These are phyloP conservation scores for Monosporascus sp. DNA, from an alignment of 2,329 filamentous ascomycete genomes.

Conservation along the genomic window DNA sequence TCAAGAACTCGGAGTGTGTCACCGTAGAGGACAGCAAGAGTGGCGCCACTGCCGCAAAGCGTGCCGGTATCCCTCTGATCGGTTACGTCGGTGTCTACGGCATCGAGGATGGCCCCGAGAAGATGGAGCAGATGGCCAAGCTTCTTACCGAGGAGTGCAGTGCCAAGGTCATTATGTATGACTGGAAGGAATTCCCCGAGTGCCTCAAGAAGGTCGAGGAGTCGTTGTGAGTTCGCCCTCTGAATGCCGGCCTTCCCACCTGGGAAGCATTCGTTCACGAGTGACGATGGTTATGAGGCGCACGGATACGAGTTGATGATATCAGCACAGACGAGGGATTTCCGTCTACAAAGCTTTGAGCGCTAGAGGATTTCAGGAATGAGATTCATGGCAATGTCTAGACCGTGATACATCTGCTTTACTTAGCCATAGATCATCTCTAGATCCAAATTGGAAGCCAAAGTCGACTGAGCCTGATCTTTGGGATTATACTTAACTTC, in stretches of 20 bases:
- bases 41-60: constrained; percentile 63
- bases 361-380: no score
- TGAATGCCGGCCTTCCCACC: background rate
- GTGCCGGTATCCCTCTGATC: constrained; percentile 65
- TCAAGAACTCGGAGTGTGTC: constrained; percentile 59
- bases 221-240: constrained; percentile 19
- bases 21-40: constrained; percentile 72
- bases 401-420: no score
- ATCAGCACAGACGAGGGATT: no score
- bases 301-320: no score
- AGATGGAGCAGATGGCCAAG: constrained; percentile 53
- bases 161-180: constrained; percentile 45
- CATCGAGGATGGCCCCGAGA: constrained; percentile 37
- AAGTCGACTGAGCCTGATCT: no score
- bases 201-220: constrained; percentile 31
- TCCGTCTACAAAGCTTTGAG: no score
- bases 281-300: no score
- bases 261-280: no score
- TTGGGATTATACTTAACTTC: no score
- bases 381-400: no score
- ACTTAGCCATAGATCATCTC: no score
- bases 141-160: constrained; percentile 44
- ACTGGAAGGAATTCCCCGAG: constrained; percentile 38
- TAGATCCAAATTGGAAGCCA: no score
- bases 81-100: constrained; percentile 62